Conservation (phyloP, 805 yeast species). For the Sugiyamaella floridensis region DNA sequence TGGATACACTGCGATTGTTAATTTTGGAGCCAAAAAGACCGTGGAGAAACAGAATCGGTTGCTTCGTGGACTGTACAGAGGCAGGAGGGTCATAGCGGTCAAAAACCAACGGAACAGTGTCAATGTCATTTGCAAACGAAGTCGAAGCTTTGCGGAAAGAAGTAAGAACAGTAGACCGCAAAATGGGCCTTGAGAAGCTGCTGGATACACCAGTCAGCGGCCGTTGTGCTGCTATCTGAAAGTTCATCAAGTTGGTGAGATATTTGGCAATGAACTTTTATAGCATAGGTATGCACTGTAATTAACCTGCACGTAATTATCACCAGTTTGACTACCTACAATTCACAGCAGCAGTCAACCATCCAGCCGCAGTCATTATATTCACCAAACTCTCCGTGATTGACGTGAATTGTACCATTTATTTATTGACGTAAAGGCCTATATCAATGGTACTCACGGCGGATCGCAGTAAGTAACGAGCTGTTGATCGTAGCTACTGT, state of each 20-base stretch:
- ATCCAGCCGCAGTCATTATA: too few species aligned
- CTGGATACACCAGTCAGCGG: not conserved
- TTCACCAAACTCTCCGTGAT: too few species aligned
- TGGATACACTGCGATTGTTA: slow-evolving; percentile 79
- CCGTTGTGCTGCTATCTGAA: not conserved
- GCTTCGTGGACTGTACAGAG: slow-evolving; percentile 12
- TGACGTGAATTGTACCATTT: too few species aligned
- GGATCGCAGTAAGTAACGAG: not conserved
- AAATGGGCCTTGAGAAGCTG: not conserved
- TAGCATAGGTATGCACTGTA: too few species aligned
- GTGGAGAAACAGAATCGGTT: slow-evolving; percentile 72
- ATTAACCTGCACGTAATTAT: too few species aligned
- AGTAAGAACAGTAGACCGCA: not conserved
- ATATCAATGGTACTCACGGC: not conserved
- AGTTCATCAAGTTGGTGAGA: too few species aligned
- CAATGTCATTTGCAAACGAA: slow-evolving; percentile 6
- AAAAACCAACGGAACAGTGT: slow-evolving; percentile 46
- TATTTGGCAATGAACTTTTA: too few species aligned
- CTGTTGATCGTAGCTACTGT: not conserved
- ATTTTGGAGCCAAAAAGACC: slow-evolving; percentile 81
- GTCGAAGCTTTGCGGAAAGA: not conserved
- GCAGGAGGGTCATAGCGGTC: slow-evolving; percentile 39
- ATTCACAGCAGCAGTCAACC: too few species aligned
- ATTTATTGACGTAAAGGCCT: not conserved
- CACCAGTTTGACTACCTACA: too few species aligned